Percentiles rank a stretch among this genome's conserved stretches.
Evolutionary conservation across 805 yeast genomes (phyloP).

Genomic region (Jamesozyma jinghongensis): DNA sequence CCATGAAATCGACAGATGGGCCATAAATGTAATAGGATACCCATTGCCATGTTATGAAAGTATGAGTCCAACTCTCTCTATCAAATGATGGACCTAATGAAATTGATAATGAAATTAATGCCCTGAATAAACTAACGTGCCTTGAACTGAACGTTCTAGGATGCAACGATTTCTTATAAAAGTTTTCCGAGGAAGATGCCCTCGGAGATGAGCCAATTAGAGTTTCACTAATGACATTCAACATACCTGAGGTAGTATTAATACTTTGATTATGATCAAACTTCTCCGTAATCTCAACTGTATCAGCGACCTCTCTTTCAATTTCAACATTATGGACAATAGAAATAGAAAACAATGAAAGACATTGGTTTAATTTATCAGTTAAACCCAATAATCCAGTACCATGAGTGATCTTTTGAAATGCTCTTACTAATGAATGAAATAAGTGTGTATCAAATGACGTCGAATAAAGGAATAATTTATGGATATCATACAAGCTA

Average conservation of each 20-base stretch:
- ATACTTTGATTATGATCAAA: neutral
- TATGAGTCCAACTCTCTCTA: conserved; percentile 50
- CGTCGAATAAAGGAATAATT: conserved; percentile 47
- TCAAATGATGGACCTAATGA: conserved; percentile 72
- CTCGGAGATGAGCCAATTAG: conserved; percentile 7
- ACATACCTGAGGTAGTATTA: conserved; percentile 5
- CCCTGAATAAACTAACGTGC: conserved; percentile 68
- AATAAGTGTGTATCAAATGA: conserved; percentile 64
- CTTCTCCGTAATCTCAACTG: neutral
- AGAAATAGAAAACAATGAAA: conserved; percentile 38
- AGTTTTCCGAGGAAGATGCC: neutral
- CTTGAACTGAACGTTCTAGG: conserved; percentile 49
- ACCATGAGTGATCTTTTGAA: conserved; percentile 75
- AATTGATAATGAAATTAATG: conserved; percentile 63
- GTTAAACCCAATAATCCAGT: conserved; percentile 62
- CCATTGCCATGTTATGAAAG: conserved; percentile 68
- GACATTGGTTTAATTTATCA: conserved; percentile 48
- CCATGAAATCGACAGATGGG: conserved; percentile 35
- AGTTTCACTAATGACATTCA: conserved; percentile 19
- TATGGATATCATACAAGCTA: conserved; percentile 36
- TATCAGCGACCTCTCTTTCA: neutral
- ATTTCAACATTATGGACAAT: conserved; percentile 33
- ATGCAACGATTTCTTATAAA: conserved; percentile 20
- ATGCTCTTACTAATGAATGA: conserved; percentile 55
- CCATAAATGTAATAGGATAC: conserved; percentile 63